Conservation (phyloP, 2,329 filamentous ascomycete genomes). For the Arthrobotrys megalospora region DNA sequence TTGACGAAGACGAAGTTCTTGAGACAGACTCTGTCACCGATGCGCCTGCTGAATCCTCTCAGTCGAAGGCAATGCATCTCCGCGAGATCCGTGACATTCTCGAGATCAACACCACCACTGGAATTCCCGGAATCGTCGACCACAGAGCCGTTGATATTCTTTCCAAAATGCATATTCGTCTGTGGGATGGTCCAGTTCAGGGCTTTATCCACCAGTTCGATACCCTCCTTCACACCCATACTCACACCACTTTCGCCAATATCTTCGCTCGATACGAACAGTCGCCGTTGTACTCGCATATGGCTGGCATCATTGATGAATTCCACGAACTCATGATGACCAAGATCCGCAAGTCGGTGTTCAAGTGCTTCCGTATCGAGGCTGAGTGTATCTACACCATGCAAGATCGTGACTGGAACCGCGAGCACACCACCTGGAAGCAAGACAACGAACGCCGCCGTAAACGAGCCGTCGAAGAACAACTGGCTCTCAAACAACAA, state of each 20-base stretch:
- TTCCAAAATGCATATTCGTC: conserved; percentile 58
- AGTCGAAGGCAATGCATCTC: conserved; percentile 59
- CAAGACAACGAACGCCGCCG: conserved; percentile 44
- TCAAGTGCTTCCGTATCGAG: conserved; percentile 50
- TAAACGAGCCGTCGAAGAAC: conserved; percentile 41
- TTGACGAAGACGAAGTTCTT: conserved; percentile 50
- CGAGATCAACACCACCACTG: conserved; percentile 60
- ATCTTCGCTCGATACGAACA: conserved; percentile 62
- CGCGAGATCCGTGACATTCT: conserved; percentile 63
- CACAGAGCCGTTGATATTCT: conserved; percentile 62
- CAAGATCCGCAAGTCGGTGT: conserved; percentile 27
- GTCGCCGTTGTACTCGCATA: conserved; percentile 63
- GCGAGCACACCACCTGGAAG: conserved; percentile 40
- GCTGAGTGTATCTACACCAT: conserved; percentile 53
- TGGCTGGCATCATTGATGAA: conserved; percentile 67
- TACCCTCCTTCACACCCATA: conserved; percentile 48
- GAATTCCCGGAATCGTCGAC: conserved; percentile 63
- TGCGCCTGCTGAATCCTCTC: not conserved
- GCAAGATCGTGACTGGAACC: conserved; percentile 50
- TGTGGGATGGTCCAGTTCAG: conserved; percentile 61
- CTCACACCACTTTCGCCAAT: conserved; percentile 49
- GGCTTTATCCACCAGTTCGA: conserved; percentile 58
- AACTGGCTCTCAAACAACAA: conserved; percentile 27
- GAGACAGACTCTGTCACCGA: conserved; percentile 44
- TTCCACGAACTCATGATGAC: conserved; percentile 54